Conservation (phyloP, 2,329 filamentous ascomycete species). For the Mollisia scopiformis region DNA sequence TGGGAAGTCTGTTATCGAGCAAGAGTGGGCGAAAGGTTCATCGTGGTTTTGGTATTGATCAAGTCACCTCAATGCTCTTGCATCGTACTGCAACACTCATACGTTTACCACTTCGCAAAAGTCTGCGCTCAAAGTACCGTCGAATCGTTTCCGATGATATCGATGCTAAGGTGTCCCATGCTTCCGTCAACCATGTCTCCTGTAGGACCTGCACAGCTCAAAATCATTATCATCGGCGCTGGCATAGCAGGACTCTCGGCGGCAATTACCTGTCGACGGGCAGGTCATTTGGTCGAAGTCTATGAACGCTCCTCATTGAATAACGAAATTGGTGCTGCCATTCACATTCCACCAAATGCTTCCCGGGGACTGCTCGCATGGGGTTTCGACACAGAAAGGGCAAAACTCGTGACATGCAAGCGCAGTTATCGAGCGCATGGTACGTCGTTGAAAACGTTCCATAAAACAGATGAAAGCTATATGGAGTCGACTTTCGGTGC, state of each 20-base stretch:
- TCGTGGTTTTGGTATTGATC: no score
- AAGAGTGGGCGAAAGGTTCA: no score
- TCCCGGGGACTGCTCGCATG: conserved; percentile 37
- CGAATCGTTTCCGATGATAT: no score
- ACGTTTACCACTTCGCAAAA: no score
- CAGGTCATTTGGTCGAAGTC: conserved; percentile 34
- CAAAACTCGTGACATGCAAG: conserved; percentile 38
- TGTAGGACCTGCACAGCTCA: conserved; percentile 33
- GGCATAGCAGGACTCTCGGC: conserved; percentile 39
- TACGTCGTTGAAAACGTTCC: conserved; percentile 15
- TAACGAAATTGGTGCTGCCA: conserved; percentile 46
- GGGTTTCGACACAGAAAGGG: conserved; percentile 39
- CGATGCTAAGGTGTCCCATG: no score
- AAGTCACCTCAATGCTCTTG: no score
- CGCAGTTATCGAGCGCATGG: conserved; percentile 34
- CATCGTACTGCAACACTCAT: no score
- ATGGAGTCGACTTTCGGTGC: conserved; percentile 28
- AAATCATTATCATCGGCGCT: conserved; percentile 39
- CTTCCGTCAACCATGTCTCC: conserved; percentile 43
- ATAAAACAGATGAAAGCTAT: conserved; percentile 18
- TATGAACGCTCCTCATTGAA: conserved; percentile 38
- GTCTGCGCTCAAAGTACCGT: no score
- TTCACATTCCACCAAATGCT: conserved; percentile 43
- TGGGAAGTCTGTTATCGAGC: not conserved
- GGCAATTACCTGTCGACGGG: conserved; percentile 36